Evolutionary conservation across 176 grass and related monocot species (phyloP).

Genomic region (Triticum urartu): DNA sequence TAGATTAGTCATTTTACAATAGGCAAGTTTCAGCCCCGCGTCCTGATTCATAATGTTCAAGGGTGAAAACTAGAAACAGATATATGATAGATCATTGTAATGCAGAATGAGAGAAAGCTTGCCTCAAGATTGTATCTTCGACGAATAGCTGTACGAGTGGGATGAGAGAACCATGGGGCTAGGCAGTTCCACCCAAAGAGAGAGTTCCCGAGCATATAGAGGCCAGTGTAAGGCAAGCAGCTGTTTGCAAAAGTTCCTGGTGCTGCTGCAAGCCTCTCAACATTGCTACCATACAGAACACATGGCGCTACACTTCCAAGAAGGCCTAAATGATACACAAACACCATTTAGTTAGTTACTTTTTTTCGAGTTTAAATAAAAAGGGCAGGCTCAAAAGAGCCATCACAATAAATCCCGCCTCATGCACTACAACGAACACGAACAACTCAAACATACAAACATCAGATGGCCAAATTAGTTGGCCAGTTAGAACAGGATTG

Average conservation of each 20-base stretch:
- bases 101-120: slow-evolving; percentile 24
- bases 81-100: slow-evolving; percentile 3
- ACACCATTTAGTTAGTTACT: not conserved
- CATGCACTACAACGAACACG: not conserved
- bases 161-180: slow-evolving; percentile 74
- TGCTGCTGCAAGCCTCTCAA: slow-evolving; percentile 63
- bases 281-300: slow-evolving; percentile 82
- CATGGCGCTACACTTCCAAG: slow-evolving; percentile 80
- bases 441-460: not conserved
- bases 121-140: slow-evolving; percentile 78
- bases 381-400: not conserved
- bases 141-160: slow-evolving; percentile 76
- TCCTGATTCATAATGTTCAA: not conserved
- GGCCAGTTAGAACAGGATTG: not conserved
- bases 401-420: not conserved
- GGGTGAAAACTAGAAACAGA: not conserved
- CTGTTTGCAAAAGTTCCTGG: slow-evolving; percentile 72
- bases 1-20: not conserved
- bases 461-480: not conserved
- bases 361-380: not conserved
- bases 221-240: slow-evolving; percentile 83
- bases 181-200: slow-evolving; percentile 95
- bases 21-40: not conserved
- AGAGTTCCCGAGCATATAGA: slow-evolving; percentile 71
- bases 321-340: slow-evolving; percentile 61